Evolutionary conservation across 1,139 yeast species (phyloP), one percentile per base, ranked within the genome.

Genomic region (Komagataea norvegica): DNA sequence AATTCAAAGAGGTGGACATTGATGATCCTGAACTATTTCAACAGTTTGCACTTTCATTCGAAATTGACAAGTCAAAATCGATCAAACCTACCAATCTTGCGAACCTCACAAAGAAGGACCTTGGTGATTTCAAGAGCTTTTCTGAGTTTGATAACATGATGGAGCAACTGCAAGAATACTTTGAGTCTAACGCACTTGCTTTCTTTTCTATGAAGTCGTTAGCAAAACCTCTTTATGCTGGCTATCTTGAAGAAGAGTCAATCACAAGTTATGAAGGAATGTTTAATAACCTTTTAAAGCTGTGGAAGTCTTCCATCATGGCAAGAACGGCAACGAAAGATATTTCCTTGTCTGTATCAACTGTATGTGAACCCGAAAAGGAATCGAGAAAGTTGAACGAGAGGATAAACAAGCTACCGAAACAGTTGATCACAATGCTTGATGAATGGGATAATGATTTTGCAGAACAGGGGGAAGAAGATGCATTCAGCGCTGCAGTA

Each of bases 61-160:
- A 25, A 10, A 44, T 47, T 24, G 34, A 34, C n/a, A 33, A 39
- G 19, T 25, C 26, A 3, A 30, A 41, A 9, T 36, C 25, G 8
- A 34, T 9, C 26, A 30, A 36, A 8, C 54, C 56, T 28, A 40
- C 21, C 3, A 54, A 67, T 1, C 45, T 70, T 38, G 43, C 57
- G 19, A 60, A 62, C 6, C 22, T 30, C 20, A 38, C 45, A 1
- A 23, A 33, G 2, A 43, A 41, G 6, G 36, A 50, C 8, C 21
- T 37, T 2, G 43, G 43, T 21, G 29, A 47, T 4, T 50, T 70
- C 3, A 41, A 49, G 3, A 66, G 68, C 33, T 41, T 70, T 4
- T 51, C 52, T 2, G 79, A 75, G 45, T 57, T 74, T 25, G 76
- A 72, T 38, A 61, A 68, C 17, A 71, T 77, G 79, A 44, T 77